Conservation (phyloP, 2,329 filamentous ascomycete genomes). For the Plectosphaerella sp. region DNA sequence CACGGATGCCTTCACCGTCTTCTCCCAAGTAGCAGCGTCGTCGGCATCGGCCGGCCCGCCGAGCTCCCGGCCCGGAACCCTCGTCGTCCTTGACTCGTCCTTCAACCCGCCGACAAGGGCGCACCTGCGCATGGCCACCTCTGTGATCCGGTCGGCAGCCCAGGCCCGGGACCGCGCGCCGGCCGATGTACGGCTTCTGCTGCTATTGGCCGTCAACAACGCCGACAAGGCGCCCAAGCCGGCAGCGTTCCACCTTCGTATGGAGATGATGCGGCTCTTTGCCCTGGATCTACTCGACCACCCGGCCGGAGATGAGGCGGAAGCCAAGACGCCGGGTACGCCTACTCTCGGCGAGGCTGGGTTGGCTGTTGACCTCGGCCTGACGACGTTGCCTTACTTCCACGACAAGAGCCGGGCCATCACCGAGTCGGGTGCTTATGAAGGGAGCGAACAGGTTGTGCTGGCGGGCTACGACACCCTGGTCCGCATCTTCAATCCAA, state of each 20-base stretch:
- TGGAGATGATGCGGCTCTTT: slow-evolving; percentile 69
- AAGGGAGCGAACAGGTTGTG: slow-evolving; percentile 53
- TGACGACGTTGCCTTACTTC: slow-evolving; percentile 72
- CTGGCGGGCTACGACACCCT: slow-evolving; percentile 74
- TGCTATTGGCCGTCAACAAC: slow-evolving; percentile 60
- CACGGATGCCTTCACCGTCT: slow-evolving; percentile 35
- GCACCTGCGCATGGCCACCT: slow-evolving; percentile 52
- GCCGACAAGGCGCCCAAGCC: slow-evolving; percentile 65
- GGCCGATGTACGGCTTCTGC: slow-evolving; percentile 40
- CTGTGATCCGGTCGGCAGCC: slow-evolving; percentile 29
- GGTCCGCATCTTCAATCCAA: slow-evolving; percentile 65
- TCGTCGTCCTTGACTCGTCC: slow-evolving; percentile 62
- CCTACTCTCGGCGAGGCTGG: slow-evolving; percentile 5
- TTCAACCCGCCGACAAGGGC: slow-evolving; percentile 65
- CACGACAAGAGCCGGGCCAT: slow-evolving; percentile 65
- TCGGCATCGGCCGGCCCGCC: slow-evolving; percentile 12
- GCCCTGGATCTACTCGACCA: slow-evolving; percentile 46
- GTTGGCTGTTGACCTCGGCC: slow-evolving; percentile 56
- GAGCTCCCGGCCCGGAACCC: slow-evolving; percentile 17
- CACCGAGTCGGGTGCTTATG: slow-evolving; percentile 37
- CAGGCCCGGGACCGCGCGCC: background rate
- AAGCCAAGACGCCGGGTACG: background rate
- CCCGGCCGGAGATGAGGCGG: background rate
- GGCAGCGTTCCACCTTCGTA: slow-evolving; percentile 60
- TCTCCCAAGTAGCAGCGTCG: slow-evolving; percentile 20